Percentiles rank a stretch among this genome's conserved stretches.
Evolutionary conservation across 1,284 basidiomycete genomes (phyloP).

Genomic region (Boletellus deceptivus): DNA sequence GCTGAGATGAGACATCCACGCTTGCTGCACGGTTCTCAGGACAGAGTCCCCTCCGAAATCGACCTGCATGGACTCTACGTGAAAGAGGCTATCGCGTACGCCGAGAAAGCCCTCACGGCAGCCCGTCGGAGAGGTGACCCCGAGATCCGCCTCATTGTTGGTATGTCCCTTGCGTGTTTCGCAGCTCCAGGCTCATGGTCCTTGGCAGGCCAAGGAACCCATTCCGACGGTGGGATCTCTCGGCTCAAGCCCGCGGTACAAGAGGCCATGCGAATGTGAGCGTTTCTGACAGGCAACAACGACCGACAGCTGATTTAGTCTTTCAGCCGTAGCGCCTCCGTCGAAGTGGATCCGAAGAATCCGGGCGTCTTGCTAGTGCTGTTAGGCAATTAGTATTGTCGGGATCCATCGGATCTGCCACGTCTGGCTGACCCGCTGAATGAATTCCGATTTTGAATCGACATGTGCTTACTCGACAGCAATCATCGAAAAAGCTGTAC

Average conservation of each 20-base stretch:
- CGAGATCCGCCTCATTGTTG: constrained; percentile 85
- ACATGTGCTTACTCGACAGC: too few relatives aligned
- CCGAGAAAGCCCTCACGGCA: constrained; percentile 64
- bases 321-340: constrained; percentile 13
- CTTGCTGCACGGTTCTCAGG: constrained; percentile 36
- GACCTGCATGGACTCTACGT: constrained; percentile 92
- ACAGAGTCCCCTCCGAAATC: constrained; percentile 65
- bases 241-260: constrained; percentile 93
- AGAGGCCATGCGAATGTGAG: constrained; percentile 76
- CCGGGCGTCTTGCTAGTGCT: constrained; percentile 83
- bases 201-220: constrained; percentile 70
- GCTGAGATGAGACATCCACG: background rate
- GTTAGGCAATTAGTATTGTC: constrained; percentile 34
- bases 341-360: constrained; percentile 75
- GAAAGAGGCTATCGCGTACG: constrained; percentile 77
- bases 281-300: constrained; percentile 4
- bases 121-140: constrained; percentile 63
- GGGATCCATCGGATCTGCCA: background rate
- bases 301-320: background rate
- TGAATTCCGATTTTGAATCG: too few relatives aligned
- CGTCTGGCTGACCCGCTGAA: background rate
- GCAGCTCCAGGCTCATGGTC: background rate
- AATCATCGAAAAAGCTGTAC: too few relatives aligned
- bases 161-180: constrained; percentile 40
- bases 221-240: constrained; percentile 76